Evolutionary conservation across 768 basidiomycete species (phyloP).

Genomic region (Guyanaporus albipodus): DNA sequence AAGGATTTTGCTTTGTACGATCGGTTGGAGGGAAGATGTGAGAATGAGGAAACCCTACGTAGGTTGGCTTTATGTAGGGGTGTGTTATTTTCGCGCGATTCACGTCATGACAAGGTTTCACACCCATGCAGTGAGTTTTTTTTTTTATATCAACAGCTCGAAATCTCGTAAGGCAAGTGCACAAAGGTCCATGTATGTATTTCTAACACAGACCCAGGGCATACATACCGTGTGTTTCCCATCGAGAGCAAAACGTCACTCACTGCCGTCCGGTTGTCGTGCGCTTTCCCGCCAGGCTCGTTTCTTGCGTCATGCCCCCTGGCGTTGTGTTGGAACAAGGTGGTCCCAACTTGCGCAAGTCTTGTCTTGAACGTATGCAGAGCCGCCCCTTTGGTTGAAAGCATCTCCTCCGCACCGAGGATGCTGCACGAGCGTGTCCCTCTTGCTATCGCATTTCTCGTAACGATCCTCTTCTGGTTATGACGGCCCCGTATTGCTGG

Average conservation of each 20-base stretch:
- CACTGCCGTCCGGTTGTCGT: conserved; percentile 60
- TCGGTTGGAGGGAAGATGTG: no score
- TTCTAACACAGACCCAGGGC: no score
- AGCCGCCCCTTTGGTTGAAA: conserved; percentile 60
- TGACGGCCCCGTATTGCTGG: conserved; percentile 61
- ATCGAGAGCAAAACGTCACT: conserved; percentile 21
- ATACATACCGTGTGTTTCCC: conserved; percentile 60
- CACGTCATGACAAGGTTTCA: conserved; percentile 17
- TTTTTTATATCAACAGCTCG: neutral
- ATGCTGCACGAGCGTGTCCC: conserved; percentile 56
- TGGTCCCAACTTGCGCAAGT: no score
- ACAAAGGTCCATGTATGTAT: neutral
- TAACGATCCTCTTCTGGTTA: no score
- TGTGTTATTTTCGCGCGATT: neutral
- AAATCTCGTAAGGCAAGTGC: neutral
- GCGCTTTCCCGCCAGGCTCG: conserved; percentile 54
- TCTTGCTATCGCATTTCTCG: conserved; percentile 58
- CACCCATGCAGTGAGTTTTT: neutral
- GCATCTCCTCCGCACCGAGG: conserved; percentile 57
- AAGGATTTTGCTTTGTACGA: no score
- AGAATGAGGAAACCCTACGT: conserved; percentile 4
- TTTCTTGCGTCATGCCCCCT: conserved; percentile 47
- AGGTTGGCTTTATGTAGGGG: conserved; percentile 8
- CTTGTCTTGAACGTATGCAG: conserved; percentile 63
- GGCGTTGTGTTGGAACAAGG: no score